Conservation (phyloP, 768 basidiomycete species). For the Amanita phalloides region DNA sequence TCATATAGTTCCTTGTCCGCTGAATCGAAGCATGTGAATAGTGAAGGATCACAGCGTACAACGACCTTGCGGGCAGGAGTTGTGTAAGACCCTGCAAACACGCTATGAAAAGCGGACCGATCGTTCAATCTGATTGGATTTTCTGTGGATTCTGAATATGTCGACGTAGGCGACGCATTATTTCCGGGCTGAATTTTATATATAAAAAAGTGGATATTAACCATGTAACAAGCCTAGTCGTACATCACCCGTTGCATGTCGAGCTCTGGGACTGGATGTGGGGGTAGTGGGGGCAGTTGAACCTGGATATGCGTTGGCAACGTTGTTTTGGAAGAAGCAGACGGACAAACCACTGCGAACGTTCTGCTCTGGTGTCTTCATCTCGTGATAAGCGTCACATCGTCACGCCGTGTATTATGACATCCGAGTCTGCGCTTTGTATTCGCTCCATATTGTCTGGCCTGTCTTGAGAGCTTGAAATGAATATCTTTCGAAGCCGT, state of each 20-base stretch:
- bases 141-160: slow-evolving; percentile 6
- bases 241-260: not conserved
- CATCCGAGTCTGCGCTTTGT: slow-evolving; percentile 8
- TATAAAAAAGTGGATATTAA: not conserved
- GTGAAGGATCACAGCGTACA: slow-evolving; percentile 55
- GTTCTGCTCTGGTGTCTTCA: not conserved
- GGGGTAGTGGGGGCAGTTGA: not conserved
- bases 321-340: not conserved
- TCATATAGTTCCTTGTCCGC: slow-evolving; percentile 69
- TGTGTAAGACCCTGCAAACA: slow-evolving; percentile 16
- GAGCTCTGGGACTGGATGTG: not conserved
- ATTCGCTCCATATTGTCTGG: slow-evolving; percentile 5
- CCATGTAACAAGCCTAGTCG: not conserved
- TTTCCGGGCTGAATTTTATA: not conserved
- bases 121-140: slow-evolving; percentile 2
- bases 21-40: slow-evolving; percentile 67
- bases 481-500: slow-evolving; percentile 85
- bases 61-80: slow-evolving; percentile 24
- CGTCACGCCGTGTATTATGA: slow-evolving; percentile 25
- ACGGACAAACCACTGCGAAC: slow-evolving; percentile 1
- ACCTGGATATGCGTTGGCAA: not conserved
- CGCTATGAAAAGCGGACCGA: slow-evolving; percentile 16
- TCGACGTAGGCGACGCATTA: slow-evolving; percentile 5
- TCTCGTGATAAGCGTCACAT: not conserved
- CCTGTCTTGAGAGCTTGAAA: slow-evolving; percentile 18